Conservation (phyloP, 2,329 filamentous ascomycete species). For the Colletotrichum phormii region DNA sequence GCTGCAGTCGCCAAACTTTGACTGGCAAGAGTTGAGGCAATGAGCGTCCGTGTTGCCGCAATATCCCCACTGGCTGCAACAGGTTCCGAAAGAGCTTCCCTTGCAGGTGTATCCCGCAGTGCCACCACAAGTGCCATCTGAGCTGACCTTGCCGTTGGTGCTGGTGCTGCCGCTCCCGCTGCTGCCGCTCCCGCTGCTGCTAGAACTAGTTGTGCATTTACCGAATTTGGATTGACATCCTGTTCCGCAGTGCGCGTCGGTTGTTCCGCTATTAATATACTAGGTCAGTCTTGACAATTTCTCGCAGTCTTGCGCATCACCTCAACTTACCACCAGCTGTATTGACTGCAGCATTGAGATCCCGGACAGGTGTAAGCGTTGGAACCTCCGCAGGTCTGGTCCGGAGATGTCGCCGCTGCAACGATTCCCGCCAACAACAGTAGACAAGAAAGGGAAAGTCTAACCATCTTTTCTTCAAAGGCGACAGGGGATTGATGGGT, state of each 20-base stretch:
- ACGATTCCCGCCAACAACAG: not conserved
- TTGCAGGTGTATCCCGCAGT: constrained; percentile 51
- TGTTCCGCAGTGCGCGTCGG: constrained; percentile 18
- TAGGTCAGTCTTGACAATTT: not conserved
- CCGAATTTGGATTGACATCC: constrained; percentile 26
- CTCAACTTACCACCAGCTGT: constrained; percentile 24
- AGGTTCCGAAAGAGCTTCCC: constrained; percentile 40
- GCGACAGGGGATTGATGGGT: not conserved
- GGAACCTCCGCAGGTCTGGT: constrained; percentile 54
- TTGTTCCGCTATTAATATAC: not conserved
- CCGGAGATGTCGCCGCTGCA: constrained; percentile 36
- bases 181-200: too few species aligned
- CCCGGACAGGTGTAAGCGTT: constrained; percentile 51
- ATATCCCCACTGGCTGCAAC: constrained; percentile 38
- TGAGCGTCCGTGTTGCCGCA: constrained; percentile 35
- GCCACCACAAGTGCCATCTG: constrained; percentile 54
- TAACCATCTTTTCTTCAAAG: not conserved
- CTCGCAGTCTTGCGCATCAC: too few species aligned
- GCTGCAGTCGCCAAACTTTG: constrained; percentile 36
- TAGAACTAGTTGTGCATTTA: not conserved
- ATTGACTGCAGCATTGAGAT: constrained; percentile 22
- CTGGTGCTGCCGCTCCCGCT: too few species aligned
- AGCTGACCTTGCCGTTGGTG: constrained; percentile 7
- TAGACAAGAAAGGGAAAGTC: not conserved
- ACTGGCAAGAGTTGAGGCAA: constrained; percentile 36